Evolutionary conservation across 805 yeast genomes (phyloP), one percentile per base, ranked within the genome.

Genomic region (Hanseniaspora guilliermondii): DNA sequence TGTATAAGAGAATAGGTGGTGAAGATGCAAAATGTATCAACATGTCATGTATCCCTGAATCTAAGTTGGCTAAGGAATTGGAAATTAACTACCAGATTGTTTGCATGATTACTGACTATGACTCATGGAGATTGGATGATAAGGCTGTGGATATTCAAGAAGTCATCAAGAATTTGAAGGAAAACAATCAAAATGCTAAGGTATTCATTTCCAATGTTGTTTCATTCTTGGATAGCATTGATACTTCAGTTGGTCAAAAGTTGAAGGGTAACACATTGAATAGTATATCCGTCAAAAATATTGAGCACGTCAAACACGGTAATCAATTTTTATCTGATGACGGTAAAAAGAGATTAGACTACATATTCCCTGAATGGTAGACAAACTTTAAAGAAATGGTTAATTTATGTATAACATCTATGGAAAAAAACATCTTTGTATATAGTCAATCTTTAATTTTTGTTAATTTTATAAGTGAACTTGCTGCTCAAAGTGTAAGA

Each of bases 71-170:
- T 3, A 80, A 94, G 65, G 99, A 93, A 71, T 96, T 97, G 45
- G 99, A 93, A 70, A 83, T 93, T 60, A 77, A 95, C 30, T 93
- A 93, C 71, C 97, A 91, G 70, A 93, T 93, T 97, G 78, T 93
- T 59, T 93, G 99, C 71, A 93, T 93, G 99, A 83, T 95, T 1
- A 93, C 99, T 3, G 99, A 93, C 69, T 93, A 93, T 70, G 99
- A 93, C 66, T 95, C 98, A 24, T 93, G 99, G 99, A 85, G 88
- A 65, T 95, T 84, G 63, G 80, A 78, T 53, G 97, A 83, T 65
- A 97, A 91, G 64, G 91, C 97, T 2, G 99, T 93, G 47, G 89
- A 97, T 8, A 97, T 93, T n/a, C 97, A 89, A 71, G 85, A 95
- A 4, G 96, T 93, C 41, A 88, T 93, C 49, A 87, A 95, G 54